Evolutionary conservation across 306 rosid genomes (phyloP).

Genomic region (Acmispon strigosus): DNA sequence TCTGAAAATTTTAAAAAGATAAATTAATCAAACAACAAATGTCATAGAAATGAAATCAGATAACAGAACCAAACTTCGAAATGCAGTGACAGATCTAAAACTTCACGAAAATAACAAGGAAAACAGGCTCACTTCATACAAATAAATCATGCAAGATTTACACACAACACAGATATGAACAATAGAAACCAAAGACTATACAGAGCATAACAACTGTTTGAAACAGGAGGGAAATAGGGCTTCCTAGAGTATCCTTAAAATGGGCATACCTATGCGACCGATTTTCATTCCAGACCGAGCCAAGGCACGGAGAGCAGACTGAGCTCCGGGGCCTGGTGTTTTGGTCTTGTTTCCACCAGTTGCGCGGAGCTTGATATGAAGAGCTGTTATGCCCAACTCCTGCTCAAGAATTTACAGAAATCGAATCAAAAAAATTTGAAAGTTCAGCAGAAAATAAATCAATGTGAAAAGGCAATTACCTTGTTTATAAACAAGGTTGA

Average conservation of each 20-base stretch:
- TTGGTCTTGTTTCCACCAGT: constrained; percentile 84
- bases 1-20: constrained; percentile 35
- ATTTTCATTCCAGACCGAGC: constrained; percentile 90
- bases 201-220: no score
- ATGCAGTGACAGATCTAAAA: no score
- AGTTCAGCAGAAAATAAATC: not conserved
- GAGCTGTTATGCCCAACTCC: constrained; percentile 77
- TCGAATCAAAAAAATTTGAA: not conserved
- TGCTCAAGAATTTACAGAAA: not conserved
- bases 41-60: not conserved
- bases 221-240: no score
- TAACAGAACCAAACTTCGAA: not conserved
- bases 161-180: not conserved
- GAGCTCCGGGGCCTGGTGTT: constrained; percentile 89
- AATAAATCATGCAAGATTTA: not conserved
- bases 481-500: not conserved
- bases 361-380: constrained; percentile 77
- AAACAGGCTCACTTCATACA: not conserved
- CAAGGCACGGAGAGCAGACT: constrained; percentile 84
- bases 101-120: no score
- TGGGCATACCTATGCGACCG: constrained; percentile 62
- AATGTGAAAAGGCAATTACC: not conserved
- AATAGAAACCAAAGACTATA: no score
- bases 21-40: not conserved
- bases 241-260: not conserved